Evolutionary conservation across 495 filamentous ascomycete genomes (phyloP).

Genomic region (Xylaria sp.): DNA sequence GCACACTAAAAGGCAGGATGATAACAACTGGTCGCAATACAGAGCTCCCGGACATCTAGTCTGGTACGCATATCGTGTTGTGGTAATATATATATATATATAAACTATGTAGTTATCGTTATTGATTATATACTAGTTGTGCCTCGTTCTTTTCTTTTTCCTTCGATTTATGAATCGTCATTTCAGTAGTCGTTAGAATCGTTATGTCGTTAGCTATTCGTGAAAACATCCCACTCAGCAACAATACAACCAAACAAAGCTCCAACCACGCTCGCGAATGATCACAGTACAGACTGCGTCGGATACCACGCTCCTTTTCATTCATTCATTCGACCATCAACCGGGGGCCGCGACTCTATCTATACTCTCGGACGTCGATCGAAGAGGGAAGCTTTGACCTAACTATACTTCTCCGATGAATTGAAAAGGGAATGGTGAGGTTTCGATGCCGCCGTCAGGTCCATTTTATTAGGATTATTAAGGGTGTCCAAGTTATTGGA

Average conservation of each 20-base stretch:
- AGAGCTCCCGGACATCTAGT: neutral
- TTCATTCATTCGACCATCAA: neutral
- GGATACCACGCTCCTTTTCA: neutral
- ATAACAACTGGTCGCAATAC: neutral
- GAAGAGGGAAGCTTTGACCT: neutral
- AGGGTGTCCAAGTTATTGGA: no score
- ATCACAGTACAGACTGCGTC: neutral
- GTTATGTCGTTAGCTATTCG: conserved; percentile 21
- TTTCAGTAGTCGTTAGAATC: conserved; percentile 19
- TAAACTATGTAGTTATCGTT: neutral
- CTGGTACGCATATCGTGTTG: neutral
- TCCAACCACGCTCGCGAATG: neutral
- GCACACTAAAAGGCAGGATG: no score
- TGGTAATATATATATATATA: neutral
- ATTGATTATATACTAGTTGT: conserved; percentile 13
- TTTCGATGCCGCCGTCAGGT: neutral
- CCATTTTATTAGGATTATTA: neutral
- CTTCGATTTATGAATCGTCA: conserved; percentile 11
- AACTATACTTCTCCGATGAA: conserved; percentile 5
- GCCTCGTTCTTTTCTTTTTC: neutral
- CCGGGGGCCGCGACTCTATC: no score
- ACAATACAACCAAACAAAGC: neutral
- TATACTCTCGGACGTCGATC: neutral
- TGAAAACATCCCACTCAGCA: neutral
- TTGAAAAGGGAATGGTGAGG: conserved; percentile 8